phyloP scores from a whole-genome alignment of 1,284 basidiomycete genomes.

The Inonotus obliquus region DNA sequence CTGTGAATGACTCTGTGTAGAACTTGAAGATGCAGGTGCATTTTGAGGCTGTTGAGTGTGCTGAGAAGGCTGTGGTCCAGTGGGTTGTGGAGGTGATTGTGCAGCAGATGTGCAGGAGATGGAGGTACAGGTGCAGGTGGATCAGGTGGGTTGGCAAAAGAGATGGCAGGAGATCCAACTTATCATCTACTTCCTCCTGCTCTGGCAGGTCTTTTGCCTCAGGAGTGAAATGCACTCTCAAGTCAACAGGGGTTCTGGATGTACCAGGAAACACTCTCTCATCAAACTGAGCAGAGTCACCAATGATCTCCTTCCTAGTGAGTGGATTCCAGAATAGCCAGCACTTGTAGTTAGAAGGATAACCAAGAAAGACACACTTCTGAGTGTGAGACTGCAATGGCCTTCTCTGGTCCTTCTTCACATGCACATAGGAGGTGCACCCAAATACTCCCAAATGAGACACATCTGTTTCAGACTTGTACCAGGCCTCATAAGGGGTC shows the following conservation, averaged over 20 bases:
- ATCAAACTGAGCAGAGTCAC: slow-evolving; percentile 26
- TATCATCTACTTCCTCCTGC: not conserved
- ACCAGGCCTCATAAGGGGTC: too few species aligned
- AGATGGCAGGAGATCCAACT: not conserved
- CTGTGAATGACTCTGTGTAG: not conserved
- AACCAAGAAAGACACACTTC: not conserved
- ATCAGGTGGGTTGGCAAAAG: not conserved
- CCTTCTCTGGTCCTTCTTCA: too few species aligned
- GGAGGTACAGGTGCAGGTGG: not conserved
- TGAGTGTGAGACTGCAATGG: not conserved
- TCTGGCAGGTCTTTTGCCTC: not conserved
- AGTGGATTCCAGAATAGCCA: not conserved
- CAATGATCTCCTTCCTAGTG: not conserved
- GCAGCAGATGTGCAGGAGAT: not conserved
- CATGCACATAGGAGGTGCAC: too few species aligned
- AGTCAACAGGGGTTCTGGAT: not conserved
- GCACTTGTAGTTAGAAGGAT: not conserved
- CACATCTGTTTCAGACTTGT: too few species aligned
- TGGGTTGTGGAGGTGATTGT: not conserved
- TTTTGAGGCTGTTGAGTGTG: too few species aligned
- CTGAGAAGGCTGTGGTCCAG: too few species aligned
- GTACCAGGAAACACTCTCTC: slow-evolving; percentile 27
- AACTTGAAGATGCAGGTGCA: not conserved
- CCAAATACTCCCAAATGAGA: too few species aligned
- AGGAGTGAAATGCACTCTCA: not conserved